phyloP scores from a whole-genome alignment of 2,329 filamentous ascomycete species.

The Scopulariopsis brevicaulis region DNA sequence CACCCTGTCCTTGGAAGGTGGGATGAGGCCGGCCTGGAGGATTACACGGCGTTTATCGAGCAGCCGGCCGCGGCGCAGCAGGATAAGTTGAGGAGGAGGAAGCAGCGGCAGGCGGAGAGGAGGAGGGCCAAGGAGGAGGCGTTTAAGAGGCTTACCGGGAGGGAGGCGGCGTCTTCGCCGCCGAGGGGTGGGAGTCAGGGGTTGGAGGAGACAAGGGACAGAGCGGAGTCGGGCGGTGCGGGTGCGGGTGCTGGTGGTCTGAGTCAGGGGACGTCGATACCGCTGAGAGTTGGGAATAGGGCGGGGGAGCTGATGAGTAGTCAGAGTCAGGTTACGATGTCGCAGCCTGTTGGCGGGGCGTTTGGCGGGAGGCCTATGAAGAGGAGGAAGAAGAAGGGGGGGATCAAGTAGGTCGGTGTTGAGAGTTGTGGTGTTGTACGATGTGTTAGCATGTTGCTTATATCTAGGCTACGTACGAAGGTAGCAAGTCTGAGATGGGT shows the following conservation, averaged over 20 bases:
- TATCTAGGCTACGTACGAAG: too few species aligned
- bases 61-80: slow-evolving; percentile 1
- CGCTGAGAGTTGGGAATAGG: neutral
- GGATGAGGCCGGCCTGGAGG: slow-evolving; percentile 21
- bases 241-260: too few species aligned
- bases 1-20: slow-evolving; percentile 22
- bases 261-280: neutral
- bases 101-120: slow-evolving; percentile 1
- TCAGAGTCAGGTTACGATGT: slow-evolving; percentile 24
- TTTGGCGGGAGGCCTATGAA: slow-evolving; percentile 32
- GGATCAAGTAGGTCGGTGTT: slow-evolving; percentile 19
- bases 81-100: slow-evolving; percentile 5
- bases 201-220: neutral
- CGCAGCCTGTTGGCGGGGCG: slow-evolving; percentile 30
- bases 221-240: too few species aligned
- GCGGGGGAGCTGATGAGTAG: neutral
- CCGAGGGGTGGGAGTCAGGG: slow-evolving; percentile 1
- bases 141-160: neutral
- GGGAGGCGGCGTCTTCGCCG: neutral
- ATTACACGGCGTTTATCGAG: slow-evolving; percentile 20
- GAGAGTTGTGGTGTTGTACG: neutral
- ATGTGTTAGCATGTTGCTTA: too few species aligned
- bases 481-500: too few species aligned
- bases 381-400: slow-evolving; percentile 32
- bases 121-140: slow-evolving; percentile 7